phyloP scores from a whole-genome alignment of 495 filamentous ascomycete species.

The Chaetomium cochliodes region DNA sequence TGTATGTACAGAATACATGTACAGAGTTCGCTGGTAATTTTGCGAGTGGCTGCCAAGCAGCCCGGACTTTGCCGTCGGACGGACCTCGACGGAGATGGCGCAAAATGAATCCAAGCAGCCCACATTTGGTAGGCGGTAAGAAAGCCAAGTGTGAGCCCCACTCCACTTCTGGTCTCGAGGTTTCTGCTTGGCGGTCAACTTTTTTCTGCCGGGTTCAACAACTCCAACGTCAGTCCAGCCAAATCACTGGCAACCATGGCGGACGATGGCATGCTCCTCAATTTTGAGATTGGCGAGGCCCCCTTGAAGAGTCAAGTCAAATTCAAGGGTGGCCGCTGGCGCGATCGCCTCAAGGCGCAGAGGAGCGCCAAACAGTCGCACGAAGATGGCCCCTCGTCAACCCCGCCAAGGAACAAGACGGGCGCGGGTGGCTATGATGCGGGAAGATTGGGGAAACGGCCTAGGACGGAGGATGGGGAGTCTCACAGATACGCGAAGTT shows the following conservation, averaged over 20 bases:
- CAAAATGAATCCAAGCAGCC: background rate
- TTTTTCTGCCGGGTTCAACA: constrained; percentile 30
- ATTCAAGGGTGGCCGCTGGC: constrained; percentile 89
- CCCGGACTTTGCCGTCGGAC: no score
- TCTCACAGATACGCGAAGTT: constrained; percentile 24
- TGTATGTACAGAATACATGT: no score
- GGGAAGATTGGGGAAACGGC: constrained; percentile 44
- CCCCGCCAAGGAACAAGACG: constrained; percentile 11
- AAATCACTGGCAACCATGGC: constrained; percentile 58
- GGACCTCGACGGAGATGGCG: no score
- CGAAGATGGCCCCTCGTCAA: constrained; percentile 13
- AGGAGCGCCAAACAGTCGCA: constrained; percentile 56
- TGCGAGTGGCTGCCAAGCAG: no score
- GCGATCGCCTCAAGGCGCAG: constrained; percentile 78
- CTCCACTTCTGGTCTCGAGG: background rate
- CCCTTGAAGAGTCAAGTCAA: constrained; percentile 58
- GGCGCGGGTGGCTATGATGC: constrained; percentile 25
- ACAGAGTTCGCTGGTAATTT: no score
- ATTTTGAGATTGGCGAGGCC: constrained; percentile 73
- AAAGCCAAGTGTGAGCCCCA: background rate
- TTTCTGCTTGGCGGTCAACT: constrained; percentile 18
- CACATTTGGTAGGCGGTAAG: constrained; percentile 28
- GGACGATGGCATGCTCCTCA: constrained; percentile 92
- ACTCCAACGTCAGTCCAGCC: background rate
- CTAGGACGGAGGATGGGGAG: constrained; percentile 36